Percentiles rank a stretch among this genome's conserved stretches.
Conservation (phyloP, 768 basidiomycete species). For the Mycena leptocephala region DNA sequence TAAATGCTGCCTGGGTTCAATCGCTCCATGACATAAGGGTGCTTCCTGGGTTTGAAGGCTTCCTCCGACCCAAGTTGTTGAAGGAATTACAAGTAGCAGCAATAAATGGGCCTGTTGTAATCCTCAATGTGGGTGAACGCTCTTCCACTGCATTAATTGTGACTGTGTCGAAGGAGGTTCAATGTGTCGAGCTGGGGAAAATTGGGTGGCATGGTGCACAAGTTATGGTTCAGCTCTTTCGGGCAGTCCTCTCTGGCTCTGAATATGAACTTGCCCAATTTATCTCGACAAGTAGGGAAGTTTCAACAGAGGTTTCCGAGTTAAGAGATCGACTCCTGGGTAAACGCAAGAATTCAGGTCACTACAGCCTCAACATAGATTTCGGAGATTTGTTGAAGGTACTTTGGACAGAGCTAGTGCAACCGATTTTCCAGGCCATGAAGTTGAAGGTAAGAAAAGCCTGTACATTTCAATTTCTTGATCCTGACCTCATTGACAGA, state of each 20-base stretch:
- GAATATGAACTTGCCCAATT: no score
- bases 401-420: not conserved
- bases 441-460: not conserved
- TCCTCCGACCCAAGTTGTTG: no score
- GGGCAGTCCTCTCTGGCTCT: not conserved
- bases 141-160: not conserved
- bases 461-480: not conserved
- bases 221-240: not conserved
- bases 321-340: no score
- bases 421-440: not conserved
- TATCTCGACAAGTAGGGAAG: no score
- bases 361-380: not conserved
- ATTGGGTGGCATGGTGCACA: not conserved
- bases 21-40: no score
- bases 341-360: not conserved
- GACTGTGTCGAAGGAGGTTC: not conserved
- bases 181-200: not conserved
- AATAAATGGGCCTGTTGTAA: no score
- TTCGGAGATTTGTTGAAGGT: not conserved
- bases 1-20: no score
- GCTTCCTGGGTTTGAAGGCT: no score
- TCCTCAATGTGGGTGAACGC: no score
- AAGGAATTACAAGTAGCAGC: no score
- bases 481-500: not conserved
- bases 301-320: no score